Evolutionary conservation across 352 stramenopile genomes (phyloP), one percentile per base, ranked within the genome.

Genomic region (Globisporangium uncinulatum): DNA sequence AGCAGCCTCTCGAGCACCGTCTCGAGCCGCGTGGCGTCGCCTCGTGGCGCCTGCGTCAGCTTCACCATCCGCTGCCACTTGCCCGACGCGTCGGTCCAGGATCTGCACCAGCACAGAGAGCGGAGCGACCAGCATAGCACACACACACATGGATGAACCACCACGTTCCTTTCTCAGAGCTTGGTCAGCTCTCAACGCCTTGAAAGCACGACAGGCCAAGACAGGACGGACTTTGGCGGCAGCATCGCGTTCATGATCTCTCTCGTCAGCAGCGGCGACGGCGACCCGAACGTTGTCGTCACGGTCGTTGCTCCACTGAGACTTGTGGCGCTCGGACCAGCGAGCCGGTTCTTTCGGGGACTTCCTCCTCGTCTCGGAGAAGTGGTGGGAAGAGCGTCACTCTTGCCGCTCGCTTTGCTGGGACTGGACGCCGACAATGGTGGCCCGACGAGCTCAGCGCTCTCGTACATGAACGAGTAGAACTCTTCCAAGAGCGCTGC

Each of bases 11-110:
- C 62, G 21, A 92, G 71, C 6, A 64, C 49, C 46, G 70, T 63
- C 54, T 86, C 67, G 9, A 92, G 68, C 14, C 64, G 67, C 24
- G 77, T 24, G 9, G 83, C 80, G 13, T 89, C 71, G 4, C 34
- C 51, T 29, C 81, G 65, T 5, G 69, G 63, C 4, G 75, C 73
- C 17, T 73, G 68, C 6, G 60, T 62, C 54, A 83, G 61, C n/a
- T 68, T 68, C 9, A 86, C 82, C 61, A 89, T 79, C 17, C 81
- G 82, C 57, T 87, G 79, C 82, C 82, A 89, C 39, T 81, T 92
- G 17, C 73, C 82, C 17, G 59, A 59, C 6, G 42, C 39, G 42
- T 89, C 73, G 8, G 64, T 57, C 79, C 82, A 92, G 2, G 71
- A 70, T 70, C 81, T 92, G 52, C 43, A 44, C 29, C 19, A 36